Base-by-base conservation (phyloP, 176 grass and related monocot genomes). In the Stipa capillata region DNA sequence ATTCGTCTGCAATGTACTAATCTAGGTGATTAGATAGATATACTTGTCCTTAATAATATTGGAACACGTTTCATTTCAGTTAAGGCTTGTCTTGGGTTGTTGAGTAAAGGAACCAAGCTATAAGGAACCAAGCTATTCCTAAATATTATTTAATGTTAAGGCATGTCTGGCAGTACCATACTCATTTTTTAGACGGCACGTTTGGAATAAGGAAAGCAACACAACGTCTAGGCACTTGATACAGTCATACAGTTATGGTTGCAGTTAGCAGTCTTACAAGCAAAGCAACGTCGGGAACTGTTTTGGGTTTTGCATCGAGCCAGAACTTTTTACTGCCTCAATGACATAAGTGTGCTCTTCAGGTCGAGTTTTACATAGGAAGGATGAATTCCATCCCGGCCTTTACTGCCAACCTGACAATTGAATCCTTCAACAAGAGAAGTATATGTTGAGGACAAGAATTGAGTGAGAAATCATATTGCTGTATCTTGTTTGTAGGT, bases 391-490 rank as follows among this genome's bases (percentile, higher is more conserved):
- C 95, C 13, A 89, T 98, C 58, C 92, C 92, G 1, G 95, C 92
- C 7, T 98, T 94, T 64, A 98, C 95, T 32, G 95, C 95, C 61
- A 94, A 98, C 83, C 72, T 98, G 74, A 98, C 95, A 33, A 88
- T 98, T 40, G 95, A 98, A 79, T 94, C 84, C 54, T 98, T 94
- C 67, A 98, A 98, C 78, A 98, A 92, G 77, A 89, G 91, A 69
- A 98, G 89, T 52, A 83, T 98, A 73, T 80, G 87, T 76, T 94
- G 76, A 87, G 18, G 51, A 28, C 32, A 45, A 34, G 27, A 69
- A 23, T 50, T 45, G n/a, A 75, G 35, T 35, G 20, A n/a, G 6
- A 74, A 56, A 52, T 40, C 25, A 76, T 65, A 75, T 52, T 36
- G 31, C 44, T 69, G 15, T 41, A 57, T 62, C 1, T 18, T 43